Evolutionary conservation across 805 yeast species (phyloP).

Genomic region (Candida awuae): DNA sequence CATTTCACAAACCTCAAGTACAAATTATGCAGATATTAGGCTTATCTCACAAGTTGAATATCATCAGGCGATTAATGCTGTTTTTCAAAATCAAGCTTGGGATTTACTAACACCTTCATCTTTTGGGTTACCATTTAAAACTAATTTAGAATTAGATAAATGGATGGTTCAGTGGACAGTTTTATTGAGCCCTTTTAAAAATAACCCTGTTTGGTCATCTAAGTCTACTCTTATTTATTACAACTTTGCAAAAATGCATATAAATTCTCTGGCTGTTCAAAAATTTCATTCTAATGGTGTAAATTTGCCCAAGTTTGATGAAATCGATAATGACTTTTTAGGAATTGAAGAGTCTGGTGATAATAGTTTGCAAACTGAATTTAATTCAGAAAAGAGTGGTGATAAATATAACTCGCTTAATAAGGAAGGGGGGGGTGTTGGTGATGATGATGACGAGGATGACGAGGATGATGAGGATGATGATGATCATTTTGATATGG

Average conservation of each 20-base stretch:
- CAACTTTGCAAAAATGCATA: constrained; percentile 69
- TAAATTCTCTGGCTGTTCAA: constrained; percentile 45
- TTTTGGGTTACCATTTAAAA: constrained; percentile 61
- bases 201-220: constrained; percentile 52
- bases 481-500: constrained; percentile 9
- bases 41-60: constrained; percentile 61
- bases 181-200: constrained; percentile 48
- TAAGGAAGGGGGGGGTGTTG: too few species aligned
- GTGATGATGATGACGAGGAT: constrained; percentile 19
- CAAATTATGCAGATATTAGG: constrained; percentile 40
- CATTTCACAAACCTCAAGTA: neutral
- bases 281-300: constrained; percentile 31
- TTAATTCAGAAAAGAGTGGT: too few species aligned
- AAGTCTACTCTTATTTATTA: constrained; percentile 63
- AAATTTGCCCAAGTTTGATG: constrained; percentile 22
- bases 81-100: constrained; percentile 55
- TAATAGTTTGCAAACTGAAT: too few species aligned
- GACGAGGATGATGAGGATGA: constrained; percentile 16
- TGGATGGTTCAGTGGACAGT: constrained; percentile 84
- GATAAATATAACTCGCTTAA: too few species aligned
- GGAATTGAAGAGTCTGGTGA: constrained; percentile 5
- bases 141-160: constrained; percentile 58
- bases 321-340: constrained; percentile 14
- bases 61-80: constrained; percentile 54
- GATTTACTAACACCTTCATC: constrained; percentile 49